Percentiles rank a stretch among this genome's conserved stretches.
Evolutionary conservation across 495 filamentous ascomycete species (phyloP).

Genomic region (Hypoxylon lenormandii): DNA sequence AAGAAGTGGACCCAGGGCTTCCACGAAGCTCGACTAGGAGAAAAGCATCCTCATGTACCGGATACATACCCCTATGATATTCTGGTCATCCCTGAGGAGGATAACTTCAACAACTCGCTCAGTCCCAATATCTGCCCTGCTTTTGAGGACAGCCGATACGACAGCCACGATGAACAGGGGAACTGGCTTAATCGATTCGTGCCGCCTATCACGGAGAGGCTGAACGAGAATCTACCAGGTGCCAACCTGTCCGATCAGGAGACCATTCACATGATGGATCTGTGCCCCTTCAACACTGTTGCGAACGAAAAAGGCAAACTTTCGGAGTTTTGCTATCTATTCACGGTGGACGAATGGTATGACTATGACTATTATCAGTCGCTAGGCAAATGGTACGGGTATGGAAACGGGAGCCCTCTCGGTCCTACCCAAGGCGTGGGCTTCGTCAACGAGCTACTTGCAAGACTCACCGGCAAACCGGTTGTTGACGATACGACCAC

Average conservation of each 20-base stretch:
- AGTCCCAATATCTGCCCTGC: constrained; percentile 74
- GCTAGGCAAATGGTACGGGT: constrained; percentile 84
- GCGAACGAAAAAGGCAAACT: constrained; percentile 57
- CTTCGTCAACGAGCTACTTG: constrained; percentile 84
- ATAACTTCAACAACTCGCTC: constrained; percentile 79
- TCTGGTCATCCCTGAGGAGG: constrained; percentile 72
- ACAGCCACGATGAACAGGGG: constrained; percentile 63
- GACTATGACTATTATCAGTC: constrained; percentile 81
- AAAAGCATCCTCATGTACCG: constrained; percentile 49
- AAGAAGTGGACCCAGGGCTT: constrained; percentile 79
- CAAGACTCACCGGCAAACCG: constrained; percentile 73
- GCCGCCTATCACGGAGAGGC: constrained; percentile 69
- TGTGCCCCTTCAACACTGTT: constrained; percentile 85
- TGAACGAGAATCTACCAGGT: constrained; percentile 72
- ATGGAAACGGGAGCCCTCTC: constrained; percentile 77
- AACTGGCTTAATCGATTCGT: constrained; percentile 69
- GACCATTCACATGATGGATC: constrained; percentile 79
- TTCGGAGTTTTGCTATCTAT: constrained; percentile 78
- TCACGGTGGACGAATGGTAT: constrained; percentile 75
- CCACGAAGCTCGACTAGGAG: constrained; percentile 65
- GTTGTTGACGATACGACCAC: constrained; percentile 77
- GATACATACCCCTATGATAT: constrained; percentile 66
- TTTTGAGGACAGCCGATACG: constrained; percentile 66
- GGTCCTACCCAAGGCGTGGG: constrained; percentile 85
- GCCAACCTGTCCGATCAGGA: constrained; percentile 69